Percentiles rank a stretch among this genome's conserved stretches.
Conservation (phyloP, 495 filamentous ascomycete genomes). For the Choiromyces venosus region DNA sequence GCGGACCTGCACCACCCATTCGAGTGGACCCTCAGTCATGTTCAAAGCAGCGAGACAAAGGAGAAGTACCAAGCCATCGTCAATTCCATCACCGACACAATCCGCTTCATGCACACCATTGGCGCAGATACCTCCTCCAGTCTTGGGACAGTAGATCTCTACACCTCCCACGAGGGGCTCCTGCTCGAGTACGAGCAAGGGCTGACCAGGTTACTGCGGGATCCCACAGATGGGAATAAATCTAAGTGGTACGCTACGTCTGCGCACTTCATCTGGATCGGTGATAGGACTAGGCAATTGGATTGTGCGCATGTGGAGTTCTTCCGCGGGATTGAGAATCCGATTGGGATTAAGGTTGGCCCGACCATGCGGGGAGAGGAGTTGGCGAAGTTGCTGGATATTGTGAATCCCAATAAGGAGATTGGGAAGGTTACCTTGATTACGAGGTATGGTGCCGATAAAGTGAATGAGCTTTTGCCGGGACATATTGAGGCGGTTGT, state of each 20-base stretch:
- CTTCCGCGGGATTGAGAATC: constrained; percentile 92
- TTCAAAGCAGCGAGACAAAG: constrained; percentile 73
- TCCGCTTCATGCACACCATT: constrained; percentile 92
- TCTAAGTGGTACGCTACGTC: constrained; percentile 72
- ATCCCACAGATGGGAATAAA: constrained; percentile 48
- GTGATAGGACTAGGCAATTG: constrained; percentile 88
- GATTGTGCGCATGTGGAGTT: constrained; percentile 93
- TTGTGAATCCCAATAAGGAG: constrained; percentile 74
- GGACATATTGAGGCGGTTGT: constrained; percentile 83
- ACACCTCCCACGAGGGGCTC: constrained; percentile 89
- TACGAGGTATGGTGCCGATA: constrained; percentile 79
- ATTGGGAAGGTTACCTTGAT: constrained; percentile 92
- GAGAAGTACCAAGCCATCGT: constrained; percentile 79
- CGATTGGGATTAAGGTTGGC: constrained; percentile 92
- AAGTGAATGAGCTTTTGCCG: constrained; percentile 65
- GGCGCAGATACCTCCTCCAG: constrained; percentile 80
- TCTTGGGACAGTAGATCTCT: constrained; percentile 90
- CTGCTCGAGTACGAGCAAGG: constrained; percentile 90
- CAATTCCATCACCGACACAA: constrained; percentile 75
- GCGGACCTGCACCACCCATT: constrained; percentile 89
- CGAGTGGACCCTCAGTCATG: constrained; percentile 93
- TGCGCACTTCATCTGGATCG: constrained; percentile 98
- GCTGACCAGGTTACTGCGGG: constrained; percentile 68
- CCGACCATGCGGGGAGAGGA: constrained; percentile 71
- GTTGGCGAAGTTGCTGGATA: constrained; percentile 67